Conservation (phyloP, 2,329 filamentous ascomycete species). For the Apiospora koreana region DNA sequence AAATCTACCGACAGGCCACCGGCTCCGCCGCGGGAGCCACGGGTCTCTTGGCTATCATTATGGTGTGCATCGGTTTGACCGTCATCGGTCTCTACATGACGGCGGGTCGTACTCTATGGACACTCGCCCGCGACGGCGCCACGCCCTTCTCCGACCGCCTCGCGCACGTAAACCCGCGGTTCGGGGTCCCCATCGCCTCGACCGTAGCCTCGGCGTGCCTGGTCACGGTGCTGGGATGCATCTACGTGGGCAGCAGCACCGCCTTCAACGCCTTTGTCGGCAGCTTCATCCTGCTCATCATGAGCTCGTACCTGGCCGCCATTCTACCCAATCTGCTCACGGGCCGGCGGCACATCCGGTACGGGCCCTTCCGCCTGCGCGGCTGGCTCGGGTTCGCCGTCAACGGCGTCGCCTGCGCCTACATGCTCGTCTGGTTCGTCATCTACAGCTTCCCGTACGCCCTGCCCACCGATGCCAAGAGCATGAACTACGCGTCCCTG, state of each 20-base stretch:
- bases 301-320: slow-evolving; percentile 61
- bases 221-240: slow-evolving; percentile 57
- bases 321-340: slow-evolving; percentile 60
- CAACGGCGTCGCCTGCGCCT: slow-evolving; percentile 53
- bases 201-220: slow-evolving; percentile 47
- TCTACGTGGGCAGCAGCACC: slow-evolving; percentile 66
- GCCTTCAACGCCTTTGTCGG: slow-evolving; percentile 70
- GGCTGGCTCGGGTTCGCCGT: slow-evolving; percentile 49
- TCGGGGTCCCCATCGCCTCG: slow-evolving; percentile 43
- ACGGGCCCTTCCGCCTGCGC: slow-evolving; percentile 60
- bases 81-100: slow-evolving; percentile 40
- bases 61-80: slow-evolving; percentile 43
- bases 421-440: slow-evolving; percentile 62
- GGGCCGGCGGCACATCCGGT: slow-evolving; percentile 44
- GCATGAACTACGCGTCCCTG: slow-evolving; percentile 55
- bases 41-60: slow-evolving; percentile 2
- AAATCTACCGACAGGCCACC: slow-evolving; percentile 65
- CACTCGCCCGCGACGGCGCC: slow-evolving; percentile 41
- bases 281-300: slow-evolving; percentile 29
- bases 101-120: slow-evolving; percentile 41
- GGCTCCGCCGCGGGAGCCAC: slow-evolving; percentile 48
- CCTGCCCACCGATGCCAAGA: slow-evolving; percentile 43
- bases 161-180: slow-evolving; percentile 25
- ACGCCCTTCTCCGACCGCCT: slow-evolving; percentile 31
- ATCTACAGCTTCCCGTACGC: slow-evolving; percentile 63